These are phyloP conservation scores for Spongospora subterranea DNA, from an alignment of 208 protist genomes.

Conservation along the genomic window DNA sequence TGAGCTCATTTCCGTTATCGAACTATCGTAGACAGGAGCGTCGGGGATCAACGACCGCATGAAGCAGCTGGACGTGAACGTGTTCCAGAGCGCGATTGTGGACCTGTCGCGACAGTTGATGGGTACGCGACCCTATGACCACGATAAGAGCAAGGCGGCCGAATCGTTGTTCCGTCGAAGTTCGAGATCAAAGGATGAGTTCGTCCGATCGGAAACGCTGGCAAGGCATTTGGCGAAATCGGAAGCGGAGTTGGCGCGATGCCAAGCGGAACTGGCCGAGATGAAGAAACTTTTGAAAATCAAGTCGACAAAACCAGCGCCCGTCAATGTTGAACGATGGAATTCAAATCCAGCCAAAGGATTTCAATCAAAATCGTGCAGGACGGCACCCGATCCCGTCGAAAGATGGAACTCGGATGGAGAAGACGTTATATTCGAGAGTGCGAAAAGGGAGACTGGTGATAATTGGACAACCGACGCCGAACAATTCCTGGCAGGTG, in stretches of 20 bases:
- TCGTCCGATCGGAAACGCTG: neutral
- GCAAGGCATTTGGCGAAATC: conserved; percentile 12
- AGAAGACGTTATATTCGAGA: neutral
- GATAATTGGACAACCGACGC: neutral
- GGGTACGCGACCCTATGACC: neutral
- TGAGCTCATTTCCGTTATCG: too few species aligned
- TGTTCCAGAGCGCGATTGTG: conserved; percentile 3
- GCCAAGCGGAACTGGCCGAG: conserved; percentile 19
- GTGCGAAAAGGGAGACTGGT: neutral
- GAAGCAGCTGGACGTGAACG: neutral
- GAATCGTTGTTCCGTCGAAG: neutral
- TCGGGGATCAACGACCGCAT: too few species aligned
- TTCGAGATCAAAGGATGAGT: too few species aligned
- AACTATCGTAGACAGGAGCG: too few species aligned
- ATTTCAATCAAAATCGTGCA: neutral
- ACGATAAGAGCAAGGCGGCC: neutral
- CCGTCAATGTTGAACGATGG: neutral
- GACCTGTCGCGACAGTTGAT: conserved; percentile 30
- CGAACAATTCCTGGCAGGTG: too few species aligned
- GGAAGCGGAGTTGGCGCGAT: conserved; percentile 22
- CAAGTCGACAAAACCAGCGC: too few species aligned
- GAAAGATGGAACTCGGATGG: neutral
- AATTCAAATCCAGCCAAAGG: neutral
- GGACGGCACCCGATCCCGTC: neutral
- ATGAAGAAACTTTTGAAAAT: neutral